Base-by-base conservation (phyloP, 371 early-diverging fungal genomes). In the Rhizopus sp. region DNA sequence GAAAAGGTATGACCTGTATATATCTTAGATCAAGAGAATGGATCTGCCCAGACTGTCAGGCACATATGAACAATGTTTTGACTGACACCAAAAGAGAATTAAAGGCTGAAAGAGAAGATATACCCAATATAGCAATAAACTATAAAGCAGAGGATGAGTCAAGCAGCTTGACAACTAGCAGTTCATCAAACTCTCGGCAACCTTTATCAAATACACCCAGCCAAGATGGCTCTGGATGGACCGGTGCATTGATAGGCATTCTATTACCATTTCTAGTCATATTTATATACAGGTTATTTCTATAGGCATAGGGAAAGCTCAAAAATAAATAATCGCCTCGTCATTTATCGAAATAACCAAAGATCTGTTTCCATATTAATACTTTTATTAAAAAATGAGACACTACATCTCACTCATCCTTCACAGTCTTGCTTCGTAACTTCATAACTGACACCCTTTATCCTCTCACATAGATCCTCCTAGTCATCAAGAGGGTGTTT, bases 11-110 rank as follows among this genome's bases (percentile, higher is more conserved):
- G 38, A 2, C 38, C 38, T 10, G 13, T 9, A 23, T 40, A 29
- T 44, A 10, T 9, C 2, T 15, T 58, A 68, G 68, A 33, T 78
- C 73, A 1, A 55, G 58, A 31, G 47, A 44, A 0, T 77, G 77
- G 77, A 38, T 34, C 5, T 77, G 77, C 30, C 5, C 57, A n/a
- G 60, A 55, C 7, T 78, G 78, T 40, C 31, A 64, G 13, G 33
- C 45, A 30, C 46, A 53, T n/a, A 70, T 60, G 16, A 57, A 53
- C 23, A 60, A 70, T 46, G 46, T 68, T 1, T 53, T 75, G 23
- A 54, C 50, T 23, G 70, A 75, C 44, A 59, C 12, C 0, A 60
- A 56, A 10, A 58, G 16, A 8, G 29, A 31, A 15, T 16, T 35
- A 17, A 41, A 10, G 31, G 16, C 35, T n/a, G 41, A 30, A 35